Evolutionary conservation across 176 grass and related monocot genomes (phyloP), one percentile per base, ranked within the genome.

Genomic region (Urochloa ruziziensis): DNA sequence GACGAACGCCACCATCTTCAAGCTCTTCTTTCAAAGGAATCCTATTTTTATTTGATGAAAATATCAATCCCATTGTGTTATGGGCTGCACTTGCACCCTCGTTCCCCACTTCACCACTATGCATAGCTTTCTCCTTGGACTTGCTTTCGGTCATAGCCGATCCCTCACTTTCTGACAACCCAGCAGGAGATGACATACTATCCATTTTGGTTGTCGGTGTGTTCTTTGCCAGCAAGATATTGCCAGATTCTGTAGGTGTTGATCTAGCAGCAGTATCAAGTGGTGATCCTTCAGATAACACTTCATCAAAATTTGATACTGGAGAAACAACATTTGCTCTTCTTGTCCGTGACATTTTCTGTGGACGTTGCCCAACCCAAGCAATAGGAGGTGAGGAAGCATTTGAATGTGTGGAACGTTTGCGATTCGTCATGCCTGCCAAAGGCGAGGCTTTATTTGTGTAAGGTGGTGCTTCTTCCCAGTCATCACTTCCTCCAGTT

Each of bases 241-340:
- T 27, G 21, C 52, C 40, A 46, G 85, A 47, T 44, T 85, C 87
- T 29, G 79, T 15, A 74, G 54, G 62, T 85, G 81, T 48, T 76
- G 91, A 76, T 85, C 80, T 85, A 39, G 81, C 39, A 43, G 76
- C 79, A 83, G 83, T 67, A 84, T 93, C 91, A 88, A 88, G 74
- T 52, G 75, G 77, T 21, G 76, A 91, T 67, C 87, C 94, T 82
- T 97, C 91, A 52, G 87, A 87, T 42, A 77, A 59, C 39, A 85
- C 67, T 82, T 97, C 94, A 24, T 94, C 94, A 70, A 88, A 94
- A 84, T 94, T 97, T 74, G 94, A 92, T 43, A 97, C 89, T 57
- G 94, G 94, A 86, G 94, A 94, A 83, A 97, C 90, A 68, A 97
- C 83, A 80, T 94, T 91, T 54, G 92, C 87, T 79, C 94, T 85